Evolutionary conservation across 179 eudicot species (phyloP).

Genomic region (Silene noctiflora): DNA sequence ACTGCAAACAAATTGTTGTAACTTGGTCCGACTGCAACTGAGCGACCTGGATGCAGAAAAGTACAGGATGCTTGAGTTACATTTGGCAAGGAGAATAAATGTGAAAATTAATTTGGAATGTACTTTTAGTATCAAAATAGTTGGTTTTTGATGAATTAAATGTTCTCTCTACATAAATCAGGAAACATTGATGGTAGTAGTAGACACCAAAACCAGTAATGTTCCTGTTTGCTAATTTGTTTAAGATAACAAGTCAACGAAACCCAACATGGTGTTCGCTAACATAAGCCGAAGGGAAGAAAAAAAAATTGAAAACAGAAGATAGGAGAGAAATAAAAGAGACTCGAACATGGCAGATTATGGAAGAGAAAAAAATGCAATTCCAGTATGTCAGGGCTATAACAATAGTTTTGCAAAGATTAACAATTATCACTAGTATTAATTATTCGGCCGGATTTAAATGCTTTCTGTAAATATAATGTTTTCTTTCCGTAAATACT

Average conservation of each 20-base stretch:
- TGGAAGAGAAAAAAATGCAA: background rate
- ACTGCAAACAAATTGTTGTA: conserved; percentile 43
- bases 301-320: too few species aligned
- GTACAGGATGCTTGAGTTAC: background rate
- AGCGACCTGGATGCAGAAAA: conserved; percentile 50
- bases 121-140: too few species aligned
- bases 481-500: background rate
- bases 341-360: background rate
- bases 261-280: background rate
- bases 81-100: background rate
- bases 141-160: background rate
- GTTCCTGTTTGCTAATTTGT: too few species aligned
- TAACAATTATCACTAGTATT: background rate
- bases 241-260: background rate
- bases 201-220: background rate
- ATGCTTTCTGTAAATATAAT: background rate
- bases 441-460: background rate
- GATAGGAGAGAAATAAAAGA: background rate
- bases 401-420: background rate
- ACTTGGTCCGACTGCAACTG: conserved; percentile 60
- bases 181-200: background rate
- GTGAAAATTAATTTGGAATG: background rate
- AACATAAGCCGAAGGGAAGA: background rate
- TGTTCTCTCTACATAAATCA: background rate
- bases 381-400: background rate